Conservation (phyloP, 306 rosid species). For the Cucurbita moschata region DNA sequence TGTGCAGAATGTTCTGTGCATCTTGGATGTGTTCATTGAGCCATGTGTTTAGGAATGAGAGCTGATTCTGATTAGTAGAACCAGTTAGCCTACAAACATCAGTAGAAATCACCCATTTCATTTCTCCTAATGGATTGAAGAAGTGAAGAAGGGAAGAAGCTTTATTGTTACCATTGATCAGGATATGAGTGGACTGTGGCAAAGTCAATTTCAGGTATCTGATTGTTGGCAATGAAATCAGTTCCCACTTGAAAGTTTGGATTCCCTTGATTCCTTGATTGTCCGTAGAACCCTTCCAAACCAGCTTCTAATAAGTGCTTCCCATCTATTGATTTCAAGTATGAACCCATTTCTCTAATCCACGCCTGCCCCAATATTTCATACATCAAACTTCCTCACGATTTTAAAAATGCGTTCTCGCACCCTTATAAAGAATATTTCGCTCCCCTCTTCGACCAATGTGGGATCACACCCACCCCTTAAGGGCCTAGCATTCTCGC, state of each 20-base stretch:
- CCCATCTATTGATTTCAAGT: constrained; percentile 75
- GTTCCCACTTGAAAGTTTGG: constrained; percentile 63
- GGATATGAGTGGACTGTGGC: constrained; percentile 87
- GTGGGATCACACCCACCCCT: no score
- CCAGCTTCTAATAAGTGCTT: constrained; percentile 84
- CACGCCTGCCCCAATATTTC: constrained; percentile 24
- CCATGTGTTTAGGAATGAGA: constrained; percentile 53
- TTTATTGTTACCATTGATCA: constrained; percentile 50
- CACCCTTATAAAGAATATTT: not conserved
- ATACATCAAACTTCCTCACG: no score
- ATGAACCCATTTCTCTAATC: constrained; percentile 84
- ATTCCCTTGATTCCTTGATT: constrained; percentile 34
- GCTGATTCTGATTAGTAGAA: constrained; percentile 39
- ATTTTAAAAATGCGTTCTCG: no score
- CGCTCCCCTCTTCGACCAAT: no score
- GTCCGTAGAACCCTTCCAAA: constrained; percentile 79
- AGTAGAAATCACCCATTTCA: not conserved
- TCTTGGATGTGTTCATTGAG: constrained; percentile 61
- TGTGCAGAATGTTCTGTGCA: constrained; percentile 64
- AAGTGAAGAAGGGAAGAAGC: not conserved
- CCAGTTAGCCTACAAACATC: constrained; percentile 43
- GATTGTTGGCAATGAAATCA: constrained; percentile 80
- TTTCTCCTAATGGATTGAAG: not conserved
- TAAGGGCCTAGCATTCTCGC: no score
- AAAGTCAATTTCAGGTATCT: constrained; percentile 65